Conservation (phyloP, 805 yeast genomes). For the Starmerella roubikii region DNA sequence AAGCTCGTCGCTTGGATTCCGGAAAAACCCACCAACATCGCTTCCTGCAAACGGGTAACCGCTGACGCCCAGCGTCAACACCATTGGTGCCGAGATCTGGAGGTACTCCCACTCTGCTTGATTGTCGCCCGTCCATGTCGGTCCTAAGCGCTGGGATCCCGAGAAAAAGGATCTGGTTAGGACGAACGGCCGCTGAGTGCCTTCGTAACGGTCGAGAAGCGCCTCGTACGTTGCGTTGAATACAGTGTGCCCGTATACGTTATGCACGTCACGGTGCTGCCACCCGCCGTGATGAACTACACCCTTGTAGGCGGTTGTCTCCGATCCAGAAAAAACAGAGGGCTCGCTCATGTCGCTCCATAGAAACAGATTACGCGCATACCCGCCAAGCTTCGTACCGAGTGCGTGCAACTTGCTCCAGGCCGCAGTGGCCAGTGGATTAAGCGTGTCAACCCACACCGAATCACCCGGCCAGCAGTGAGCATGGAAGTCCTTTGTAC, state of each 20-base stretch:
- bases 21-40: constrained; percentile 95
- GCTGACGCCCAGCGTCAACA: constrained; percentile 62
- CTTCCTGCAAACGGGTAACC: constrained; percentile 93
- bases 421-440: constrained; percentile 42
- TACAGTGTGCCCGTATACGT: constrained; percentile 63
- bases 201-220: constrained; percentile 36
- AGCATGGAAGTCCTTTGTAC: constrained; percentile 45
- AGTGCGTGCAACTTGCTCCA: constrained; percentile 45
- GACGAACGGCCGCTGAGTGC: constrained; percentile 61
- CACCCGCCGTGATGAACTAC: constrained; percentile 59
- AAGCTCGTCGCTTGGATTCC: constrained; percentile 71
- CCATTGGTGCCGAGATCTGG: constrained; percentile 71
- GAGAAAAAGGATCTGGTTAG: constrained; percentile 77
- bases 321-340: constrained; percentile 88
- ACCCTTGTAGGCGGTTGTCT: constrained; percentile 78
- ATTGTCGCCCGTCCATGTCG: constrained; percentile 98
- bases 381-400: constrained; percentile 35
- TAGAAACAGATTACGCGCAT: constrained; percentile 53
- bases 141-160: constrained; percentile 83
- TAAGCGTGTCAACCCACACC: constrained; percentile 79
- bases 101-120: constrained; percentile 86
- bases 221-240: constrained; percentile 72
- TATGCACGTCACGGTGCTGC: constrained; percentile 90
- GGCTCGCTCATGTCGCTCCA: constrained; percentile 99
- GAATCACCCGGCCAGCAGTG: constrained; percentile 99